A percentile compares a stretch with the other conserved stretches of the same genome.
Evolutionary conservation across 805 yeast genomes (phyloP).

Genomic region (Candida parachauliodes): DNA sequence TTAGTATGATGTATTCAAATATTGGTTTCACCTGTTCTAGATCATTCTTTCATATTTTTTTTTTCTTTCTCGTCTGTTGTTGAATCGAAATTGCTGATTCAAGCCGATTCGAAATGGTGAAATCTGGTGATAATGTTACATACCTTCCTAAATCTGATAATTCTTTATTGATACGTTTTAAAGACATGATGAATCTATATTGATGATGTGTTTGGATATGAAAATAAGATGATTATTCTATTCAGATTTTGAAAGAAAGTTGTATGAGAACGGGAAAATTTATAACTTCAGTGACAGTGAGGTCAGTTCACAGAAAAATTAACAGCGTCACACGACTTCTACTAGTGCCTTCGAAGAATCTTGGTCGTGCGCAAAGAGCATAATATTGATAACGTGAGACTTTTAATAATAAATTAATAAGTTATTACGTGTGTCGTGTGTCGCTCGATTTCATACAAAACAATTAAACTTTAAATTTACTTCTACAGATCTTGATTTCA

Average conservation of each 20-base stretch:
- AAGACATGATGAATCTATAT: constrained; percentile 56
- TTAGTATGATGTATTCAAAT: constrained; percentile 1
- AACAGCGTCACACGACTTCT: constrained; percentile 1
- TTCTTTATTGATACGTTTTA: constrained; percentile 94
- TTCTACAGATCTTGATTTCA: too few relatives aligned
- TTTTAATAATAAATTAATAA: too few relatives aligned
- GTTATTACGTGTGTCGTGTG: too few relatives aligned
- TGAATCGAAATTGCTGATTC: not conserved
- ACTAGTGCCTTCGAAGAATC: too few relatives aligned
- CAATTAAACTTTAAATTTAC: too few relatives aligned
- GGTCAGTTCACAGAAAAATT: not conserved
- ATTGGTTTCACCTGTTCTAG: too few relatives aligned
- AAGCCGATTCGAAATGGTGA: not conserved
- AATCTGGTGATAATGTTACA: constrained; percentile 29
- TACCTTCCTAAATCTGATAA: constrained; percentile 91
- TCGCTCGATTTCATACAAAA: too few relatives aligned
- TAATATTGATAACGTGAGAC: too few relatives aligned
- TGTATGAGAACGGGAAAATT: constrained; percentile 1
- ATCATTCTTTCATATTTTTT: not conserved
- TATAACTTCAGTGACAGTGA: not conserved
- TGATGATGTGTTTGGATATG: not conserved
- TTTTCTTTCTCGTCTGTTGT: not conserved
- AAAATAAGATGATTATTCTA: too few relatives aligned
- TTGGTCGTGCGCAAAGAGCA: too few relatives aligned
- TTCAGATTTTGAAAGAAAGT: not conserved